phyloP scores from a whole-genome alignment of 257 asterid species.

The Solanum infundibuliforme region DNA sequence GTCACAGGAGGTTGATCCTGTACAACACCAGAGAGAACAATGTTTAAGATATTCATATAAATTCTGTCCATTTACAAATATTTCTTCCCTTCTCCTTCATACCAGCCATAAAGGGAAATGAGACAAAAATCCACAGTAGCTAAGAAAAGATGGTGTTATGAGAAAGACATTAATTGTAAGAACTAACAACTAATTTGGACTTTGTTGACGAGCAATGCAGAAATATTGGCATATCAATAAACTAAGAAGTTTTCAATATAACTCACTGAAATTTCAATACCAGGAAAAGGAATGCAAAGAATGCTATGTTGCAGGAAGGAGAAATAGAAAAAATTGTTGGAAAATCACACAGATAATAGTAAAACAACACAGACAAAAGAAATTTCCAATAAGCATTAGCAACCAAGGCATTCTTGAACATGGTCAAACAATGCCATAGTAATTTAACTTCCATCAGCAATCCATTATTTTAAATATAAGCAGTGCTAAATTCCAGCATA shows the following conservation, averaged over 20 bases:
- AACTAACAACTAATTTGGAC: not conserved
- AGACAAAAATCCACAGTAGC: not conserved
- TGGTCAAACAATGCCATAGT: not conserved
- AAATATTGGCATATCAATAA: not conserved
- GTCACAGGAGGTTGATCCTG: slow-evolving; percentile 39
- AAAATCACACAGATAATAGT: not conserved
- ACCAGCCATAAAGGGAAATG: not conserved
- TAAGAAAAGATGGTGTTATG: not conserved
- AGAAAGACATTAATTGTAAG: not conserved
- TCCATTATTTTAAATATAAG: not conserved
- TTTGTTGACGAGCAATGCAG: not conserved
- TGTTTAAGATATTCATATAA: not conserved
- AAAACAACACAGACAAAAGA: not conserved
- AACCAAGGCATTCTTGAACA: not conserved
- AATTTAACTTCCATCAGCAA: not conserved
- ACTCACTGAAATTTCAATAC: not conserved
- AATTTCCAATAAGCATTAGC: not conserved
- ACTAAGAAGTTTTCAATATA: not conserved
- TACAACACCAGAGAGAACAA: slow-evolving; percentile 8
- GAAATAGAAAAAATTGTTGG: not conserved
- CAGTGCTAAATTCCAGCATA: not conserved
- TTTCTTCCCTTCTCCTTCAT: not conserved
- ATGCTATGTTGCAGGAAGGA: not conserved
- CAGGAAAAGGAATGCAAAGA: not conserved
- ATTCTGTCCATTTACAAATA: not conserved